phyloP scores from a whole-genome alignment of 805 yeast species.

The Barnettozyma botsteinii region DNA sequence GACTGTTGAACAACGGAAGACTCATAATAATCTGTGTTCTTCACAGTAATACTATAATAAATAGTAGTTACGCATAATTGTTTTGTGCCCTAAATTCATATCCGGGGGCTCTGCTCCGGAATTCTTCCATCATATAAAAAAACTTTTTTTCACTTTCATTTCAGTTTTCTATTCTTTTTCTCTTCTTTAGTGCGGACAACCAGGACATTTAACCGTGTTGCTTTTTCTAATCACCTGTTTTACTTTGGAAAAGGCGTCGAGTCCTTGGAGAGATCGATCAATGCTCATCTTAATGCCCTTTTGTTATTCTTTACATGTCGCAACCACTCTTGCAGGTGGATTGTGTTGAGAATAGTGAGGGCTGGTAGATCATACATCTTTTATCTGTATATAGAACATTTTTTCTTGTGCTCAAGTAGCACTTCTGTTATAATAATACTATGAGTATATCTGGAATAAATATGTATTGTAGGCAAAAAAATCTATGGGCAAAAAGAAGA shows the following conservation, averaged over 20 bases:
- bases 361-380: slow-evolving; percentile 64
- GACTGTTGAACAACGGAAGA: slow-evolving; percentile 1
- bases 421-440: too few species aligned
- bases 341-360: slow-evolving; percentile 40
- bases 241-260: slow-evolving; percentile 52
- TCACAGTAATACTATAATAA: too few species aligned
- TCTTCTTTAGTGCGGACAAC: slow-evolving; percentile 58
- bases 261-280: slow-evolving; percentile 60
- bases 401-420: too few species aligned
- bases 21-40: too few species aligned
- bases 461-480: too few species aligned
- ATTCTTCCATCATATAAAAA: not conserved
- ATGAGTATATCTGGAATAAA: not conserved
- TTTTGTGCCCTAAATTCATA: too few species aligned
- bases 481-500: too few species aligned
- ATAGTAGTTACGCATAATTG: too few species aligned
- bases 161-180: slow-evolving; percentile 6
- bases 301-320: slow-evolving; percentile 31
- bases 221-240: slow-evolving; percentile 32
- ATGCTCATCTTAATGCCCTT: slow-evolving; percentile 67
- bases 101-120: not conserved
- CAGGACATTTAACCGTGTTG: slow-evolving; percentile 70
- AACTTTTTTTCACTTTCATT: slow-evolving; percentile 3
- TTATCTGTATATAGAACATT: slow-evolving; percentile 5
- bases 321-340: slow-evolving; percentile 34